These are phyloP conservation scores for Stephanodiscus triporus DNA, from an alignment of 108 stramenopile species.

Conservation along the genomic window DNA sequence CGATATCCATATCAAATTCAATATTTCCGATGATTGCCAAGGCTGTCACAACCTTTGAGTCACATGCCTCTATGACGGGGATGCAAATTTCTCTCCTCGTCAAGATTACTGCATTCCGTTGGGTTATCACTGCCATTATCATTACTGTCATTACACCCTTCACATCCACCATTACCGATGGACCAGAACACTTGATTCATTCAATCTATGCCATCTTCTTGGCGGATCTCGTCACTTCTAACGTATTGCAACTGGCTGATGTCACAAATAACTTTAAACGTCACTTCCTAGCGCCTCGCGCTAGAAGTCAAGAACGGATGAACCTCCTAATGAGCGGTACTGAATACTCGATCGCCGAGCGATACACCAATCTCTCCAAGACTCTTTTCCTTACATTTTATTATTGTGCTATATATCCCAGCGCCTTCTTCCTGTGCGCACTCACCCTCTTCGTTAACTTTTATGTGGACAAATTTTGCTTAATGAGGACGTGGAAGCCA, in stretches of 20 bases:
- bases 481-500: conserved; percentile 83
- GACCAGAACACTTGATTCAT: conserved; percentile 38
- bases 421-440: conserved; percentile 73
- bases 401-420: conserved; percentile 83
- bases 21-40: conserved; percentile 83
- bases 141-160: conserved; percentile 86
- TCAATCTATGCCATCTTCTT: conserved; percentile 61
- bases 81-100: conserved; percentile 75
- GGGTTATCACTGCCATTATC: conserved; percentile 83
- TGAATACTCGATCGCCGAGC: conserved; percentile 77
- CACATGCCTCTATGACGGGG: conserved; percentile 70
- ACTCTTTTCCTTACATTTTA: conserved; percentile 76
- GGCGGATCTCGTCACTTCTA: conserved; percentile 78
- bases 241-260: conserved; percentile 62
- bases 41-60: conserved; percentile 64
- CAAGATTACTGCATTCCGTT: conserved; percentile 78
- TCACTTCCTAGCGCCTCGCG: conserved; percentile 79
- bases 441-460: conserved; percentile 73
- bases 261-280: conserved; percentile 65
- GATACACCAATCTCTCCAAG: conserved; percentile 69
- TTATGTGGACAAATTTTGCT: conserved; percentile 72
- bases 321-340: conserved; percentile 78
- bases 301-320: conserved; percentile 81
- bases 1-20: conserved; percentile 71
- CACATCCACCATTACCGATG: conserved; percentile 47